Evolutionary conservation across 179 eudicot genomes (phyloP), one percentile per base, ranked within the genome.

Genomic region (Vitellaria paradoxa): DNA sequence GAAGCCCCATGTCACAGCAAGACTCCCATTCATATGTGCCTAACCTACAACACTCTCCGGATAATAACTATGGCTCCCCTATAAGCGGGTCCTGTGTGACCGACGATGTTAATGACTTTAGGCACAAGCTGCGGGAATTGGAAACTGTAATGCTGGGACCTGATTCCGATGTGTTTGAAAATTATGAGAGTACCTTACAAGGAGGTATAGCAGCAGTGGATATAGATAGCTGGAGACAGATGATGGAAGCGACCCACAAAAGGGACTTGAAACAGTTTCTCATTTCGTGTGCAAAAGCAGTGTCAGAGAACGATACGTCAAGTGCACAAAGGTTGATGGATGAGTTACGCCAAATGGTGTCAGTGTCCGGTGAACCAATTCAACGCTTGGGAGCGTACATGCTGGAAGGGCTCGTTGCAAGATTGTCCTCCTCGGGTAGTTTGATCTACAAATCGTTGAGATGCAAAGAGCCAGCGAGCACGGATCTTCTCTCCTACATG

Each of bases 331-430:
- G 93, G 87, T 75, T 89, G 45, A 89, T 90, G 84, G 89, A 90
- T 14, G 95, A 90, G 52, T 46, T 92, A 69, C 86, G 92, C 13
- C 93, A 88, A 61, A 75, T 93, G 88, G 98, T 93, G 20, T 93
- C 98, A 0, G 93, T 93, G 66, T 92, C 93, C 20, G 98, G 98
- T n/a, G 95, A 88, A 18, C 98, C 98, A 0, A 79, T 92, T 3
- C 97, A 93, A 77, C 88, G 98, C 46, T 73, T 93, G 75, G 98
- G 95, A 66, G 98, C 98, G 11, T 93, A 93, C 78, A 79, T 92
- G 91, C 77, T 93, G 72, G 97, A 93, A 84, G 98, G 97, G 66
- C 91, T 93, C 53, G 90, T 90, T 0, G 97, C 97, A 0, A 84
- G 86, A 79, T 83, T 89, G 80, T 81, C 90, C 55, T 82, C 88